phyloP scores from a whole-genome alignment of 2,329 filamentous ascomycete genomes.

The Aspergillus cejpii region DNA sequence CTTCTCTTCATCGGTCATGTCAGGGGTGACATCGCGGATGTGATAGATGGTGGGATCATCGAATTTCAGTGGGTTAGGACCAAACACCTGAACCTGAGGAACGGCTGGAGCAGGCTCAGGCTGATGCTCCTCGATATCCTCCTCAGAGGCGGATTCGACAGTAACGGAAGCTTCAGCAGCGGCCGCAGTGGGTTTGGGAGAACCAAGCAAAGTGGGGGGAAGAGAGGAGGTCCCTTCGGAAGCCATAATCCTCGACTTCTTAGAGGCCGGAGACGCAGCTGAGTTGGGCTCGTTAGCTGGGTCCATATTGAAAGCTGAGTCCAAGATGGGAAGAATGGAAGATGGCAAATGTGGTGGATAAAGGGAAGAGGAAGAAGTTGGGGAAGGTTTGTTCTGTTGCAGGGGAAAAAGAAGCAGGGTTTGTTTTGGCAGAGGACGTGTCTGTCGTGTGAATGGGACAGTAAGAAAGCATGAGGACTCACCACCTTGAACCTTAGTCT shows the following conservation, averaged over 20 bases:
- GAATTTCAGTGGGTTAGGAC: slow-evolving; percentile 85
- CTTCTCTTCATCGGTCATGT: slow-evolving; percentile 77
- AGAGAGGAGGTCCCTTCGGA: slow-evolving; percentile 36
- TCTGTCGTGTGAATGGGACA: not conserved
- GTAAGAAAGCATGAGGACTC: slow-evolving; percentile 13
- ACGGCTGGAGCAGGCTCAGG: slow-evolving; percentile 55
- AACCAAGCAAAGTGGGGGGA: slow-evolving; percentile 39
- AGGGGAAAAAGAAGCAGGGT: slow-evolving; percentile 9
- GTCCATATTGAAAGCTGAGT: not conserved
- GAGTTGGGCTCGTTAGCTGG: slow-evolving; percentile 10
- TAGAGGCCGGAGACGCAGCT: slow-evolving; percentile 35
- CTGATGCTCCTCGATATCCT: slow-evolving; percentile 53
- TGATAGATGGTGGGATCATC: slow-evolving; percentile 90
- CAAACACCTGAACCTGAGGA: slow-evolving; percentile 77
- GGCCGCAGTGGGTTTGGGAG: slow-evolving; percentile 35
- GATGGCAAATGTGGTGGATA: no score
- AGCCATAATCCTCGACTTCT: slow-evolving; percentile 33
- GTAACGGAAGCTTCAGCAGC: slow-evolving; percentile 56
- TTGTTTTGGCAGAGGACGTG: not conserved
- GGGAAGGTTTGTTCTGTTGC: slow-evolving; percentile 9
- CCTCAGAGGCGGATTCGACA: slow-evolving; percentile 57
- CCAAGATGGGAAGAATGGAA: slow-evolving; percentile 5
- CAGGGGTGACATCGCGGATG: slow-evolving; percentile 66
- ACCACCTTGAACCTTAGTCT: slow-evolving; percentile 52
- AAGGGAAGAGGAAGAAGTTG: no score